These are phyloP conservation scores for Rhodotorula glutinis DNA, from an alignment of 1,284 basidiomycete genomes.

Conservation along the genomic window DNA sequence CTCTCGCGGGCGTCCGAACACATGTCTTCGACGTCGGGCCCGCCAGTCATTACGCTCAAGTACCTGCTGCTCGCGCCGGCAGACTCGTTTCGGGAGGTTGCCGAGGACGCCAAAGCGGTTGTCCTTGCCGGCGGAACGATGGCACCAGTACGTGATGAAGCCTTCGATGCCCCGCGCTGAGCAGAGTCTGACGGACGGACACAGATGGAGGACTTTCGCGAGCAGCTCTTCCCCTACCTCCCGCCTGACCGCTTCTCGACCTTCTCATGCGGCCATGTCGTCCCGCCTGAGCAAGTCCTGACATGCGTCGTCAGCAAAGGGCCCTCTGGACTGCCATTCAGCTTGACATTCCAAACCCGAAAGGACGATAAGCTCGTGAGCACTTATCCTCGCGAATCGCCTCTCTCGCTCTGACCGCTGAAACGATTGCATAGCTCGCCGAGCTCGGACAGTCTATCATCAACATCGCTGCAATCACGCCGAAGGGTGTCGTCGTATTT, in stretches of 20 bases:
- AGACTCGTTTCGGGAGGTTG: constrained; percentile 76
- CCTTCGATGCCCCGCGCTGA: background rate
- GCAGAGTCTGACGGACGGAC: background rate
- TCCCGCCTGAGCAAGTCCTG: constrained; percentile 74
- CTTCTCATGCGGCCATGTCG: constrained; percentile 91
- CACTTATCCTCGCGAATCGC: constrained; percentile 14
- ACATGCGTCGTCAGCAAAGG: constrained; percentile 74
- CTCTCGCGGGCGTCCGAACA: constrained; percentile 36
- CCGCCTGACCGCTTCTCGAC: constrained; percentile 63
- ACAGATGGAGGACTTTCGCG: constrained; percentile 81
- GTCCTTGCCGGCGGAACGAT: constrained; percentile 94
- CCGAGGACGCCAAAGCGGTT: constrained; percentile 74
- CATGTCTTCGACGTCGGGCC: background rate
- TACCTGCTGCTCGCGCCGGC: constrained; percentile 95
- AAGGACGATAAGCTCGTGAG: constrained; percentile 65
- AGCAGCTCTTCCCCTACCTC: constrained; percentile 74
- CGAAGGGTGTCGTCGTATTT: constrained; percentile 88
- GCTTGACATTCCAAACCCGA: constrained; percentile 78
- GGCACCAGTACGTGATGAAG: constrained; percentile 67
- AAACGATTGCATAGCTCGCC: constrained; percentile 67
- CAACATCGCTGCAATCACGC: constrained; percentile 74
- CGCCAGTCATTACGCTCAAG: constrained; percentile 62
- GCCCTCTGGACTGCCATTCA: constrained; percentile 69
- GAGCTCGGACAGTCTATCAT: constrained; percentile 80
- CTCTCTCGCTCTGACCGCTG: background rate